A percentile compares a stretch with the other conserved stretches of the same genome.
Evolutionary conservation across 164 flowering plant species (phyloP).

Genomic region (Aristolochia californica): DNA sequence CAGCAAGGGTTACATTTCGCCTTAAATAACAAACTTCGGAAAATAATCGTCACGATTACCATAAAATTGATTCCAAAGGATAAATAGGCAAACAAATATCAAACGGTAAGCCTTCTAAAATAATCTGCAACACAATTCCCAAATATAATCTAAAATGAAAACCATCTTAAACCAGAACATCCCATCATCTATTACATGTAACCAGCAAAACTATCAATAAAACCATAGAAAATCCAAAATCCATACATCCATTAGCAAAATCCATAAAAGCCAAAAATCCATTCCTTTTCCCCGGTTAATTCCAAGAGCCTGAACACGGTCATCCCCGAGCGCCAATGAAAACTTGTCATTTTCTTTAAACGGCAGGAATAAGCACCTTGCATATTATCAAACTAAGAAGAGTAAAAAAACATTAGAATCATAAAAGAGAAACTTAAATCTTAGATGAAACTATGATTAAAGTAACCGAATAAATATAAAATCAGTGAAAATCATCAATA

Average conservation of each 20-base stretch:
- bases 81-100: no score
- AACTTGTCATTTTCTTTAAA: constrained; percentile 24
- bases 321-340: constrained; percentile 22
- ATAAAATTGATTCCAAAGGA: no score
- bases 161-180: no score
- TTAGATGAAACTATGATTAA: neutral
- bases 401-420: constrained; percentile 14
- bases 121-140: no score
- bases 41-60: no score
- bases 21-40: no score
- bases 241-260: constrained; percentile 16
- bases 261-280: neutral
- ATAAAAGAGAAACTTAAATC: neutral
- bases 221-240: constrained; percentile 2
- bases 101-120: no score
- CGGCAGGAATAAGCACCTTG: constrained; percentile 25
- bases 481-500: neutral
- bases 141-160: no score
- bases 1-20: no score
- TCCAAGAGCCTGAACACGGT: constrained; percentile 19
- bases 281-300: constrained; percentile 15
- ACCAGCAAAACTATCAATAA: constrained; percentile 6
- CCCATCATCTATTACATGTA: no score
- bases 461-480: neutral
- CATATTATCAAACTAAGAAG: constrained; percentile 18